Evolutionary conservation across 805 yeast genomes (phyloP), one percentile per base, ranked within the genome.

Genomic region (Lipomyces oligophaga): DNA sequence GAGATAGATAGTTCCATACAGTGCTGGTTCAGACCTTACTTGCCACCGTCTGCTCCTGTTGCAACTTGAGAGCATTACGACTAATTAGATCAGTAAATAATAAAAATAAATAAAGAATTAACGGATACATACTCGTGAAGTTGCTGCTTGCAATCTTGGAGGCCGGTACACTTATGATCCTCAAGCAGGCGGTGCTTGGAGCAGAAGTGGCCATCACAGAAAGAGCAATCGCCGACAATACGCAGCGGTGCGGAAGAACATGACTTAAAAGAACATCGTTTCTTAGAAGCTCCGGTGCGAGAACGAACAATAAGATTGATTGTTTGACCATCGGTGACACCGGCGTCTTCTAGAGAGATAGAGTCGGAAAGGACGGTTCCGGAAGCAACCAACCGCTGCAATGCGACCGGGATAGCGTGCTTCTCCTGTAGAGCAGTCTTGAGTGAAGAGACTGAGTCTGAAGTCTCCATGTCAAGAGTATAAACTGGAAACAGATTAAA

Each of bases 341-440:
- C 83, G 84, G 83, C 83, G 72, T 84, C 93, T 54, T 86, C 79
- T 53, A 84, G 68, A 52, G 90, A 82, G 78, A 90, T 80, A 57
- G 88, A 89, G 60, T 83, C 90, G 70, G 82, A 88, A 67, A 83
- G 77, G 70, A 83, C 90, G 71, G 82, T 81, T 79, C 90, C 93
- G 62, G 88, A 88, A 61, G 82, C 83, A 70, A 83, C 83, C n/a
- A 52, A 47, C 6, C 56, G 54, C 50, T 52, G 56, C 48, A 46
- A 35, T 27, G 48, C 34, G 22, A 42, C 33, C 18, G 56, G 56
- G 32, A 52, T 39, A 38, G 36, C 49, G 13, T 42, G 41, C 5
- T 18, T 15, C 21, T 32, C 39, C 42, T 50, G 37, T 33, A 52
- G 34, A 10, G 41, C 15, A n/a, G 22, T 40, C 51, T 52, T 52